These are phyloP conservation scores for Paracoccidioides lutzii DNA, from an alignment of 2,329 filamentous ascomycete species.

Conservation along the genomic window DNA sequence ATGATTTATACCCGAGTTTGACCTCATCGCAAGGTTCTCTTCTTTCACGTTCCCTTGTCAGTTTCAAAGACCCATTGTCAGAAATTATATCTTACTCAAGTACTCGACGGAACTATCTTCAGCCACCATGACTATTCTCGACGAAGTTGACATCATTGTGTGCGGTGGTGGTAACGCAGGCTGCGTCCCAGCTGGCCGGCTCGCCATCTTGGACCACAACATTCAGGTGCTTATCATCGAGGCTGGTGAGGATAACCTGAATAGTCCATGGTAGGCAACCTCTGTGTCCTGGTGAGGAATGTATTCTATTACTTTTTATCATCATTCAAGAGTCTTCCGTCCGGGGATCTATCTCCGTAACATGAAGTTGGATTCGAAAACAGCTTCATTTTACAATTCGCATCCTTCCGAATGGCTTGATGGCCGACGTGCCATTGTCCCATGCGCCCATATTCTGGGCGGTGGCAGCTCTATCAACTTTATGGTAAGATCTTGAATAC, in stretches of 20 bases:
- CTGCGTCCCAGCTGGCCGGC: conserved; percentile 31
- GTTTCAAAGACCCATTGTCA: neutral
- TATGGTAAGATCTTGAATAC: conserved; percentile 39
- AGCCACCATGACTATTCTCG: conserved; percentile 48
- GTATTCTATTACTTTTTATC: neutral
- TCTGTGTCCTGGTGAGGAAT: neutral
- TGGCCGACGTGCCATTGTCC: conserved; percentile 60
- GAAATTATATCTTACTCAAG: neutral
- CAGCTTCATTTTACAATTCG: conserved; percentile 69
- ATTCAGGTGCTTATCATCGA: conserved; percentile 59
- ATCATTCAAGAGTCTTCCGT: conserved; percentile 49
- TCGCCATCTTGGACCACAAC: conserved; percentile 64
- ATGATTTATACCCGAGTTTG: neutral
- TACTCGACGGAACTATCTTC: neutral
- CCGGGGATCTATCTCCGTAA: conserved; percentile 66
- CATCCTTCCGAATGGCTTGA: conserved; percentile 59
- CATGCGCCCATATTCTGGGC: conserved; percentile 58
- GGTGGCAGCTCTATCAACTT: conserved; percentile 67
- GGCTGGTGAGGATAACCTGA: conserved; percentile 58
- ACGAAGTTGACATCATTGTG: conserved; percentile 72
- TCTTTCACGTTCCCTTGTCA: neutral
- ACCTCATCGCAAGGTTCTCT: neutral
- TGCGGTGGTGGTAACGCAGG: conserved; percentile 56
- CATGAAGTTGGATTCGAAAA: conserved; percentile 71
- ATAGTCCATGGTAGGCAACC: conserved; percentile 51